Evolutionary conservation across 2,329 filamentous ascomycete species (phyloP).

Genomic region (Purpureocillium takamizusanense): DNA sequence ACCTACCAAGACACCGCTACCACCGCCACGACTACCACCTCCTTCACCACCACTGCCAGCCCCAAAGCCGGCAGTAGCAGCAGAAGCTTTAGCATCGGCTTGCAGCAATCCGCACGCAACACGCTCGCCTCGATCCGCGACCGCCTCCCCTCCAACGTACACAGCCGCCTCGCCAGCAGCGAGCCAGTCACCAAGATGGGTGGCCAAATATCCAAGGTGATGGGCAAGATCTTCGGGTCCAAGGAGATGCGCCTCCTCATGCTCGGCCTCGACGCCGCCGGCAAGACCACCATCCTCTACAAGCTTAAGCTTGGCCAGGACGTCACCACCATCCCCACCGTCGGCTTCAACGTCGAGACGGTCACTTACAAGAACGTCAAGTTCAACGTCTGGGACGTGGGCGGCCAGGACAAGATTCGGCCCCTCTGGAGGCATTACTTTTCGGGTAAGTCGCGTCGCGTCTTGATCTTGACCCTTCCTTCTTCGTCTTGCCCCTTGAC

Average conservation of each 20-base stretch:
- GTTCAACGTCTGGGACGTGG: constrained; percentile 99
- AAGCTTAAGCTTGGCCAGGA: constrained; percentile 98
- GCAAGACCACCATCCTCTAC: constrained; percentile 98
- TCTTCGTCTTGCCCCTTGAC: not conserved
- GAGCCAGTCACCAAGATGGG: constrained; percentile 57
- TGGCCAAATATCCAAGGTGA: constrained; percentile 87
- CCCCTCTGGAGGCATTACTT: constrained; percentile 98
- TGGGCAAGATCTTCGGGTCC: constrained; percentile 97
- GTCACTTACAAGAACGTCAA: constrained; percentile 99
- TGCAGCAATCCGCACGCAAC: no score
- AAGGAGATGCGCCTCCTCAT: constrained; percentile 99
- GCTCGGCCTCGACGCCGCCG: constrained; percentile 93
- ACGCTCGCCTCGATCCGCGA: not conserved
- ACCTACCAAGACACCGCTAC: no score
- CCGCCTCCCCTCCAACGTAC: not conserved
- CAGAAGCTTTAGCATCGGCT: no score
- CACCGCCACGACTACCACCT: no score
- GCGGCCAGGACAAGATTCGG: constrained; percentile 97
- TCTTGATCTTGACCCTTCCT: not conserved
- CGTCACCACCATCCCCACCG: constrained; percentile 95
- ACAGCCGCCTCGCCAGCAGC: not conserved
- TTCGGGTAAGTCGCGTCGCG: constrained; percentile 45
- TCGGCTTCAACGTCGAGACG: constrained; percentile 98
- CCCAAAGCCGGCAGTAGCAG: no score
- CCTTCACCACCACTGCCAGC: no score